These are phyloP conservation scores for Gigaspora rosea DNA, from an alignment of 192 early-diverging fungal species.

Conservation along the genomic window DNA sequence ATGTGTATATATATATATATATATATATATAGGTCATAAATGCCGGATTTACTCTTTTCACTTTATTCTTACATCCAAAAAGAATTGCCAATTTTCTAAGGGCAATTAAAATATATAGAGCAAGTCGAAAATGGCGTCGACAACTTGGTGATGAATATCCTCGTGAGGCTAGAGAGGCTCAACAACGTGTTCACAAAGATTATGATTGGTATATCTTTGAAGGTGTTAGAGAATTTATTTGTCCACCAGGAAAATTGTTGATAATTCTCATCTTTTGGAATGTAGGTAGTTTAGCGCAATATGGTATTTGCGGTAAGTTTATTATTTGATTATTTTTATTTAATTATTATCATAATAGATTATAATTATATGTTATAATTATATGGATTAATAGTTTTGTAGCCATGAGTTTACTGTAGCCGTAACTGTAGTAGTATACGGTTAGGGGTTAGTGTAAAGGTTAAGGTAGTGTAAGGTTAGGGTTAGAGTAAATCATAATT, in stretches of 20 bases:
- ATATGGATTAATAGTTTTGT: not conserved
- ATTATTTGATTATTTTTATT: not conserved
- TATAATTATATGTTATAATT: not conserved
- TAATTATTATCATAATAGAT: not conserved
- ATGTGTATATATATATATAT: too few relatives aligned
- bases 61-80: constrained; percentile 27
- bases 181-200: constrained; percentile 17
- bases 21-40: constrained; percentile 5
- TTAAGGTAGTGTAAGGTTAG: too few relatives aligned
- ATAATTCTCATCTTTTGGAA: constrained; percentile 24
- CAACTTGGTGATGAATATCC: not conserved
- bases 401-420: too few relatives aligned
- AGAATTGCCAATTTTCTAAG: constrained; percentile 15
- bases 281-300: constrained; percentile 28
- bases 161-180: not conserved
- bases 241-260: constrained; percentile 10
- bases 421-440: too few relatives aligned
- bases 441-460: too few relatives aligned
- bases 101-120: constrained; percentile 24
- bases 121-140: not conserved
- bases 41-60: constrained; percentile 16
- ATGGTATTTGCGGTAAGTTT: constrained; percentile 20
- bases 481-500: too few relatives aligned
- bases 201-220: constrained; percentile 33
- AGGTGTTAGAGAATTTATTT: constrained; percentile 10